These are phyloP conservation scores for Puccinia hordei DNA, from an alignment of 1,284 basidiomycete species.

Conservation along the genomic window DNA sequence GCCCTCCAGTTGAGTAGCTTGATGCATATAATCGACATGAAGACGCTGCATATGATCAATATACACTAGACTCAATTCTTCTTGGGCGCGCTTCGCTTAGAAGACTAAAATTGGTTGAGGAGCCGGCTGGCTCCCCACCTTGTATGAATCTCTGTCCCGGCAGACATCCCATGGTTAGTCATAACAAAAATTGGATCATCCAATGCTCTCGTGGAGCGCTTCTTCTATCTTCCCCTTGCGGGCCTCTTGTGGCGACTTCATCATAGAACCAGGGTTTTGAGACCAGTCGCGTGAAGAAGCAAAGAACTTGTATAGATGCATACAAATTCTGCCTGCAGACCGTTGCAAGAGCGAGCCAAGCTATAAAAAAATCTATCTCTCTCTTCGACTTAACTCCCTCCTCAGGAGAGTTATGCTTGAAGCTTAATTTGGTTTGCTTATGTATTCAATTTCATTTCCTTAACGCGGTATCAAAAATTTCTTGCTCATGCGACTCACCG, in stretches of 20 bases:
- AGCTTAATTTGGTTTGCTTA: not conserved
- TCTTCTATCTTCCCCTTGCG: not conserved
- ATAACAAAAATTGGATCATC: not conserved
- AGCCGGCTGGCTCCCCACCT: not conserved
- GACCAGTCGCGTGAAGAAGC: not conserved
- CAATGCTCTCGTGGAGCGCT: not conserved
- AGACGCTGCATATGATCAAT: too few species aligned
- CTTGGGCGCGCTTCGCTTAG: not conserved
- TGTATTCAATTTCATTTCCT: not conserved
- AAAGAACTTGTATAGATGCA: too few species aligned
- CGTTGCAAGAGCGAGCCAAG: not conserved
- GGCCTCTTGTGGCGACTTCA: not conserved
- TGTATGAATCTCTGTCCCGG: not conserved
- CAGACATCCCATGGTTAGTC: not conserved
- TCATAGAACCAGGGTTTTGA: not conserved
- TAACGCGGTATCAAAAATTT: not conserved
- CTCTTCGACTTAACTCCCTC: constrained; percentile 8
- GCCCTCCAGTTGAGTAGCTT: not conserved
- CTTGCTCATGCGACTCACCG: not conserved
- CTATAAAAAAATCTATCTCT: not conserved
- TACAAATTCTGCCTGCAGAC: not conserved
- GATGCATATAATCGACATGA: not conserved
- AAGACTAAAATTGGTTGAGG: not conserved
- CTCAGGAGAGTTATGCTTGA: not conserved
- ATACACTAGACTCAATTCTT: not conserved